These are phyloP conservation scores for Rhodotorula taiwanensis DNA, from an alignment of 768 basidiomycete species.

Conservation along the genomic window DNA sequence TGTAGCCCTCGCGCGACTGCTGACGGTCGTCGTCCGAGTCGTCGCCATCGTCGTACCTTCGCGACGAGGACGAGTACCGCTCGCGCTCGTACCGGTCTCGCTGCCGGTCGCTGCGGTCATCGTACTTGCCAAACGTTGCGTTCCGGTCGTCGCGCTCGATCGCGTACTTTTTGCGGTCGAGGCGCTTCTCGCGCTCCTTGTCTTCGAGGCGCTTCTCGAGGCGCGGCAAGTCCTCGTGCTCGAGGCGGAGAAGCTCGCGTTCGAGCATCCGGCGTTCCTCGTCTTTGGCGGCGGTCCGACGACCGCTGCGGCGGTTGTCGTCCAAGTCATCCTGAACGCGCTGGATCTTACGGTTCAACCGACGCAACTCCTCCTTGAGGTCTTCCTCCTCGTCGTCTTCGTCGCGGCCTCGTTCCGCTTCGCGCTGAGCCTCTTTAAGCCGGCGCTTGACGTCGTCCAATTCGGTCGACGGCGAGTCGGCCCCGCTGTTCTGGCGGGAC, in stretches of 20 bases:
- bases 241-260: constrained; percentile 71
- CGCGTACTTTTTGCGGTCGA: constrained; percentile 70
- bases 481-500: constrained; percentile 43
- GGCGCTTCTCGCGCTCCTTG: constrained; percentile 64
- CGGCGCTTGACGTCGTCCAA: constrained; percentile 79
- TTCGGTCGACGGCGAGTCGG: constrained; percentile 54
- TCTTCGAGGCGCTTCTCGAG: constrained; percentile 77
- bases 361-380: constrained; percentile 81
- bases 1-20: constrained; percentile 25
- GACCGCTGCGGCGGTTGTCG: constrained; percentile 63
- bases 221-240: constrained; percentile 87
- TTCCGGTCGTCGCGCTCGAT: constrained; percentile 78
- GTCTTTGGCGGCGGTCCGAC: constrained; percentile 64
- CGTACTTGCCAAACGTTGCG: constrained; percentile 50
- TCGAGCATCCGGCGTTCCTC: constrained; percentile 80
- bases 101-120: constrained; percentile 45
- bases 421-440: constrained; percentile 67
- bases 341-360: constrained; percentile 74
- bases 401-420: constrained; percentile 69
- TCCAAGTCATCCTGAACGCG: constrained; percentile 87
- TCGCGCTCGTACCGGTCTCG: constrained; percentile 41
- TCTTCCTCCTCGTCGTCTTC: constrained; percentile 76
- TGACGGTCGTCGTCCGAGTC: constrained; percentile 15
- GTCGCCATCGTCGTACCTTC: constrained; percentile 19
- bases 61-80: constrained; percentile 41